Base-by-base conservation (phyloP, 2,329 filamentous ascomycete genomes). In the Periconia sp. region DNA sequence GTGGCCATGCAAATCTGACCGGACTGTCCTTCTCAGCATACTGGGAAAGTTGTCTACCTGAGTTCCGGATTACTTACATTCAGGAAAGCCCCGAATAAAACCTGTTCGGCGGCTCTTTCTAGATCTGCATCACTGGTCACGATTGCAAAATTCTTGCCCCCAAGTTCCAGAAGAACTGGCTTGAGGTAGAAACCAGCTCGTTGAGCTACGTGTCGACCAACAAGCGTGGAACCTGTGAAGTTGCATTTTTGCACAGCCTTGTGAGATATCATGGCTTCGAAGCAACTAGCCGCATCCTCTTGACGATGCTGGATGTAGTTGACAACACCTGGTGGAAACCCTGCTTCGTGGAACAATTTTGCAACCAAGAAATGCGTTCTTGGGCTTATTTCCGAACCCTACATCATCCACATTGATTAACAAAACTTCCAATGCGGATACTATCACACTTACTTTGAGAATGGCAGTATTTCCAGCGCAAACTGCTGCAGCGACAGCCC, bases 41-140 rank as follows among this genome's bases (percentile, higher is more conserved):
- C 13, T 17, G 15, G 23, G 17, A 7, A 12, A 34, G 21, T 12
- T 17, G 11, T 19, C n/a, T 5, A 30, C 15, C 19, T n/a, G 24
- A 11, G 3, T 17, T 17, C n/a, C 8, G 15, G 15, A 12, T 34
- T 13, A 18, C 52, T 38, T 40, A 50, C 76, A 54, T 81, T 75
- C 43, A 87, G 92, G 73, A 94, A 94, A 69, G 94, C 94, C 57
- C 89, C 89, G 77, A 92, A 88, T 85, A 94, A 89, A 51, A 88
- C 88, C 18, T 88, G 86, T 56, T 92, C 84, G 22, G 88, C 89
- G 11, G 89, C 89, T 55, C 82, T 81, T 25, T 87, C 83, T 9
- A 91, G 69, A 37, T 88, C 81, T 12, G 86, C 87, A 60, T 92
- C 89, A 1, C 87, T 86, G 1, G 94, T 80, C 26, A 95, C 77